These are phyloP conservation scores for Sarcodon sp. DNA, from an alignment of 768 basidiomycete species.

Conservation along the genomic window DNA sequence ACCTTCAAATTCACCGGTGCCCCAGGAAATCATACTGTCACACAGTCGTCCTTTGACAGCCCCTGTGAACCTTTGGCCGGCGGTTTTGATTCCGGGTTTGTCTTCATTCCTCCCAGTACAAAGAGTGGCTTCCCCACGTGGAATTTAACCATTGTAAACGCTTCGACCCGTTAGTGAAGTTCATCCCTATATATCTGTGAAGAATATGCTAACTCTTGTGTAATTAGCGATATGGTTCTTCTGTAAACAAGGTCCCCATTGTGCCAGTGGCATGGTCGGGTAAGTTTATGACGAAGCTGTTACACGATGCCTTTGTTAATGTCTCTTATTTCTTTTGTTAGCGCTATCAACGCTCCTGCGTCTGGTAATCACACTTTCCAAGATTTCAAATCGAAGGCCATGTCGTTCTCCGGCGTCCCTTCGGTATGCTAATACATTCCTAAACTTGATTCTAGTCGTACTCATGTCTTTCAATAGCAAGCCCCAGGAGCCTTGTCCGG, in stretches of 20 bases:
- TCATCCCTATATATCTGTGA: conserved; percentile 36
- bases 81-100: conserved; percentile 27
- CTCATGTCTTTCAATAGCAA: too few species aligned
- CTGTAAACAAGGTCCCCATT: conserved; percentile 38
- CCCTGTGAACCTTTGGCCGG: conserved; percentile 25
- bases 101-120: conserved; percentile 8
- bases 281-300: conserved; percentile 1
- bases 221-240: conserved; percentile 43
- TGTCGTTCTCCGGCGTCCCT: conserved; percentile 12
- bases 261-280: conserved; percentile 46
- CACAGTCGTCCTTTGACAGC: conserved; percentile 21
- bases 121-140: conserved; percentile 14
- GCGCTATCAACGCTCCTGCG: conserved; percentile 38
- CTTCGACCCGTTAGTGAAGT: conserved; percentile 34
- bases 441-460: too few species aligned
- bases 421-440: conserved; percentile 18
- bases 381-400: conserved; percentile 22
- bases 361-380: conserved; percentile 28
- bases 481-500: conserved; percentile 25
- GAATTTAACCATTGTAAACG: neutral
- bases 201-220: conserved; percentile 41
- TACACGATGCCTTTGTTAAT: neutral
- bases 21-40: conserved; percentile 25
- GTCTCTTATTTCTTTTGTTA: neutral
- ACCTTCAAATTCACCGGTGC: conserved; percentile 32